Base-by-base conservation (phyloP, 2,329 filamentous ascomycete genomes). In the Zymoseptoria tritici region DNA sequence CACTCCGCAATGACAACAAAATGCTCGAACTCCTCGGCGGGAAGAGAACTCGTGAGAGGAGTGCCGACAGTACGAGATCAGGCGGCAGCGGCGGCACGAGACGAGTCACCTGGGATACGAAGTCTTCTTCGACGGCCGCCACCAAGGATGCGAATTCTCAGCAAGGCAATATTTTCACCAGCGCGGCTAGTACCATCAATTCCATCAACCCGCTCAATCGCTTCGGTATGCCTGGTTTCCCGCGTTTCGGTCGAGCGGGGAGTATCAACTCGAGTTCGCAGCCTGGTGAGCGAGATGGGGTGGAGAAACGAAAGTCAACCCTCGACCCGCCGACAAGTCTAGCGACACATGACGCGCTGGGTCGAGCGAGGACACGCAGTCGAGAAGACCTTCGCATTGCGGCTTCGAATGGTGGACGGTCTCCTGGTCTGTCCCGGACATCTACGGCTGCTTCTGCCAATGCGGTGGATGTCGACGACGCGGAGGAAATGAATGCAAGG, bases 11-110 rank as follows among this genome's bases (percentile, higher is more conserved):
- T 5, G 86, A 90, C 52, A 87, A 89, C 63, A 87, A 83, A 65
- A 77, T 93, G 56, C 77, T 91, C 3, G 86, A 85, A 57, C 78
- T 94, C 8, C 86, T 95, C 50, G 85, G 83, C 36, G 89, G 89
- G 24, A 83, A 81, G 60, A 72, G 70, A 49, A 73, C 79, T 11
- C 83, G 91, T 49, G 91, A 96, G 60, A 83, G 85, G 65, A 95
- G 89, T 70, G 82, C 83, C 6, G 91, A 96, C 69, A 95, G 90
- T 68, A 77, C 79, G 13, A 79, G 82, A 57, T 91, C 87, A 65
- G 82, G 78, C 2, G 81, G 81, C 54, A 87, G 84, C 65, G 80
- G 79, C 29, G 86, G 49, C 54, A 29, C 63, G 58, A 52, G 66
- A 64, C 54, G 62, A 54, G 53, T 62, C 51, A 62, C 63, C 21